Evolutionary conservation across 1,139 yeast genomes (phyloP).

Genomic region (Scheffersomyces insectosa): DNA sequence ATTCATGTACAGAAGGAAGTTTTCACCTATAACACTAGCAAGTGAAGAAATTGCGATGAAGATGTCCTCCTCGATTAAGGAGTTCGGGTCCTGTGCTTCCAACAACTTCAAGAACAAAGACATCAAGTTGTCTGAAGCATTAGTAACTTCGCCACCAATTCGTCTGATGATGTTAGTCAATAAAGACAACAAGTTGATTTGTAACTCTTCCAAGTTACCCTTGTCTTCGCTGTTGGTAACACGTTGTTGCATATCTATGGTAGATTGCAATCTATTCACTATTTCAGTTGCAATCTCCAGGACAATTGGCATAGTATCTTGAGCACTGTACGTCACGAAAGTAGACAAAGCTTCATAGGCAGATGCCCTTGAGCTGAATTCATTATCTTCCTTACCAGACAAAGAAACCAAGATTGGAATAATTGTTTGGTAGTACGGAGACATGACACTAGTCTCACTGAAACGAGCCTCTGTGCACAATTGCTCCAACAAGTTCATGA

Average conservation of each 20-base stretch:
- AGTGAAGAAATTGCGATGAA: slow-evolving; percentile 90
- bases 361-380: slow-evolving; percentile 86
- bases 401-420: slow-evolving; percentile 72
- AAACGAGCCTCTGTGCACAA: slow-evolving; percentile 60
- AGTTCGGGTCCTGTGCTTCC: slow-evolving; percentile 60
- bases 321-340: slow-evolving; percentile 73
- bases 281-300: slow-evolving; percentile 75
- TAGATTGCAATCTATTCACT: slow-evolving; percentile 67
- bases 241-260: slow-evolving; percentile 56
- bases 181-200: slow-evolving; percentile 80
- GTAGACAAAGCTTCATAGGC: slow-evolving; percentile 92
- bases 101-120: slow-evolving; percentile 72
- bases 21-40: slow-evolving; percentile 72
- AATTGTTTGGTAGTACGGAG: slow-evolving; percentile 68
- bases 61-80: slow-evolving; percentile 90
- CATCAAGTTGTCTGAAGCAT: slow-evolving; percentile 85
- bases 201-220: slow-evolving; percentile 82
- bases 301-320: slow-evolving; percentile 67
- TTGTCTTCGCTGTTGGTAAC: slow-evolving; percentile 66
- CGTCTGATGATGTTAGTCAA: slow-evolving; percentile 88
- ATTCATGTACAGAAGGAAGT: slow-evolving; percentile 74
- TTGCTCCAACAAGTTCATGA: slow-evolving; percentile 89
- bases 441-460: slow-evolving; percentile 61
- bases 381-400: slow-evolving; percentile 75
- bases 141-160: slow-evolving; percentile 61